Base-by-base conservation (phyloP, 352 stramenopile genomes). In the Phytophthora niederhauseri region DNA sequence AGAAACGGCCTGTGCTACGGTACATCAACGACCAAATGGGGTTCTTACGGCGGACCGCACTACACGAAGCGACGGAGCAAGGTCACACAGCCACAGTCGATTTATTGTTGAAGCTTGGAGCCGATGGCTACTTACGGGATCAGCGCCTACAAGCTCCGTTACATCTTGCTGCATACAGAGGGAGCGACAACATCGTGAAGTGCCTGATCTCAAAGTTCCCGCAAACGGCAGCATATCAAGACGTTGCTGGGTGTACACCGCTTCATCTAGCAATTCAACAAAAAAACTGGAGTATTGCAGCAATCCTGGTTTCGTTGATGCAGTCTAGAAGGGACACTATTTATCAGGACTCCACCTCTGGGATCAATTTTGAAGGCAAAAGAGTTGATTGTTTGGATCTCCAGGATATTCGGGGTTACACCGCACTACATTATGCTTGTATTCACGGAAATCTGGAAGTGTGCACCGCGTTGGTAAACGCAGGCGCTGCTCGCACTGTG, bases 51-150 rank as follows among this genome's bases (percentile, higher is more conserved):
- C 75, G 79, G 3, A 89, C 81, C 7, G 68, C 71, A 60, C 76
- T 91, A 19, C 83, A 90, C 54, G 83, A 91, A 75, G 81, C 81
- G 1, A 68, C 78, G 3, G 83, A 91, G 28, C 77, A 89, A 59
- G 81, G 83, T 2, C 83, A 91, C 50, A 81, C 80, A 15, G 73
- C 81, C 3, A 76, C 81, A 41, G 81, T 87, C 7, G 81, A 91
- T 57, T 61, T 90, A 30, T 54, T 91, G 30, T 22, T 91, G 30
- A 91, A 90, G 57, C 30, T 90, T 19, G 81, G 83, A 12, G 75
- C 79, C 0, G 72, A 90, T 49, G 83, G 79, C 19, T 87, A 81
- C 20, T 63, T 88, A 9, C 34, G n/a, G n/a, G 81, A 90, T 61
- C 79, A 89, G 34, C 72, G 76, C 2, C 31, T 60, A 6, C 79